Conservation (phyloP, 2,329 filamentous ascomycete genomes). For the Fusarium austroafricanum region DNA sequence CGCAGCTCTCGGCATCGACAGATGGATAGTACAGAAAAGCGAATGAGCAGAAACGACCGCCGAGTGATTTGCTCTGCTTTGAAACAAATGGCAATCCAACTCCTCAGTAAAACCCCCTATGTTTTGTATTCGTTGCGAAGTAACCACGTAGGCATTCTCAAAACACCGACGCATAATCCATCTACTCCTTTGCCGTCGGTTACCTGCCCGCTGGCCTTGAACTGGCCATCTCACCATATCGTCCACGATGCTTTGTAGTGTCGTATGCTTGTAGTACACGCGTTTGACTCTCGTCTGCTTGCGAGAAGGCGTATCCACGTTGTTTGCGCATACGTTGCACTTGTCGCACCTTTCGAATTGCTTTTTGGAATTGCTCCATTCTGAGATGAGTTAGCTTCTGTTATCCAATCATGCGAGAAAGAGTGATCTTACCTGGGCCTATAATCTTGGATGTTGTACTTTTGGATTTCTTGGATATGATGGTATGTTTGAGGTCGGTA, state of each 20-base stretch:
- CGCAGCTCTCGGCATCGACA: conserved; percentile 31
- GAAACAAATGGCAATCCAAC: conserved; percentile 44
- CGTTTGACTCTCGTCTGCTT: conserved; percentile 96
- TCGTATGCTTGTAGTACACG: conserved; percentile 97
- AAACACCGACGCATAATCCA: conserved; percentile 31
- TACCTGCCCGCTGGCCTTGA: conserved; percentile 51
- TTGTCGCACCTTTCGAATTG: conserved; percentile 96
- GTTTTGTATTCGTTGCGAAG: conserved; percentile 44
- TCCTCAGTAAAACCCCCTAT: conserved; percentile 36
- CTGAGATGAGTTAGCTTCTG: conserved; percentile 56
- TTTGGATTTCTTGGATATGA: conserved; percentile 99
- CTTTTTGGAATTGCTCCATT: conserved; percentile 99
- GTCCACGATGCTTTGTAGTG: conserved; percentile 89
- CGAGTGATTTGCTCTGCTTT: conserved; percentile 26
- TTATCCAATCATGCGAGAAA: neutral
- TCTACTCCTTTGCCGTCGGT: conserved; percentile 13
- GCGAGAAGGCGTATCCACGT: conserved; percentile 96
- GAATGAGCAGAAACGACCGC: conserved; percentile 21
- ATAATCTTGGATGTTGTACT: conserved; percentile 99
- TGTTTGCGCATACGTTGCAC: conserved; percentile 99
- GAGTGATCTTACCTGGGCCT: conserved; percentile 77
- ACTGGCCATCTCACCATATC: conserved; percentile 92
- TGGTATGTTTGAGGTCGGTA: conserved; percentile 96
- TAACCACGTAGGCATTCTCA: conserved; percentile 31
- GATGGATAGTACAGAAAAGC: conserved; percentile 22